phyloP scores from a whole-genome alignment of 1,284 basidiomycete genomes.

The Flammula alnicola region DNA sequence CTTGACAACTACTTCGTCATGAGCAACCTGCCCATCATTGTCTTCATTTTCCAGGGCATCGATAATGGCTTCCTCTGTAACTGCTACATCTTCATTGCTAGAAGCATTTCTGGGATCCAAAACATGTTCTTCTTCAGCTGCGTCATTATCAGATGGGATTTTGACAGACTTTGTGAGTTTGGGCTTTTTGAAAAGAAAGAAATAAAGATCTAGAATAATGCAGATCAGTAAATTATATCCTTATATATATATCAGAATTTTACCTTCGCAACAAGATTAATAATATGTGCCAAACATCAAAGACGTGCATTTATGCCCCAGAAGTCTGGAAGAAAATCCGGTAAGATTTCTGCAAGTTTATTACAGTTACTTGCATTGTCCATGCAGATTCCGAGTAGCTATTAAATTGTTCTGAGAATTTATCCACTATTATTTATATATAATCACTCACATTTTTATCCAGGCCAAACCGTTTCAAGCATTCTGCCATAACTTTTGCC shows the following conservation, averaged over 20 bases:
- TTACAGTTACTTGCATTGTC: too few relatives aligned
- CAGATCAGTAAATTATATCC: not conserved
- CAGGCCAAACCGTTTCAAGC: conserved; percentile 30
- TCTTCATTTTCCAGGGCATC: conserved; percentile 8
- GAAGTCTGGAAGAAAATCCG: too few relatives aligned
- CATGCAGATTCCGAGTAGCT: too few relatives aligned
- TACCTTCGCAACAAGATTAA: too few relatives aligned
- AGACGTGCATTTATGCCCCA: too few relatives aligned
- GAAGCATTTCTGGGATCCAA: conserved; percentile 5
- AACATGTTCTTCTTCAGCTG: conserved; percentile 12
- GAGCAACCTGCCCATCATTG: conserved; percentile 19
- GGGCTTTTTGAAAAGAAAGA: conserved; percentile 13
- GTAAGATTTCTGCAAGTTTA: too few relatives aligned
- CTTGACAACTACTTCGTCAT: too few relatives aligned
- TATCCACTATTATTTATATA: conserved; percentile 6
- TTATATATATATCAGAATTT: too few relatives aligned
- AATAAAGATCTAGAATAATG: not conserved
- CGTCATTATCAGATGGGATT: not conserved
- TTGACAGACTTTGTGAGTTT: conserved; percentile 6
- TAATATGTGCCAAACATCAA: too few relatives aligned
- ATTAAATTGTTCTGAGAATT: not conserved
- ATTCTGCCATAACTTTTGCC: conserved; percentile 27
- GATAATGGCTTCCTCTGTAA: conserved; percentile 10
- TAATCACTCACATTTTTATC: conserved; percentile 25
- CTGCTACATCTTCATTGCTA: conserved; percentile 10